A percentile compares a stretch with the other conserved stretches of the same genome.
Conservation (phyloP, 1,284 basidiomycete species). For the Rhodotorula sp. region DNA sequence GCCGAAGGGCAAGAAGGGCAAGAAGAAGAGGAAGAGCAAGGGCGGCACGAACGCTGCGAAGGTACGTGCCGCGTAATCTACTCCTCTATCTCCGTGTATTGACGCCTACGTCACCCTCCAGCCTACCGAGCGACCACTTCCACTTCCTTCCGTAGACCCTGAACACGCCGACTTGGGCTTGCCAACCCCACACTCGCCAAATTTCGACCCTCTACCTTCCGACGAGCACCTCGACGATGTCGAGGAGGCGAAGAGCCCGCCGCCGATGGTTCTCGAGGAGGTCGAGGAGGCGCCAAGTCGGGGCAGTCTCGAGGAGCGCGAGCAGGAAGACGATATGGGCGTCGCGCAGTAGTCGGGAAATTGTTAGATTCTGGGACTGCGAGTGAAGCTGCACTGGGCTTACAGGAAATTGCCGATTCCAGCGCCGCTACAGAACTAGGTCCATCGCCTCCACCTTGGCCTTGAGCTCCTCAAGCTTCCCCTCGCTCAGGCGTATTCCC, state of each 20-base stretch:
- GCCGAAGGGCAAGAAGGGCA: constrained; percentile 17
- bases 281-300: constrained; percentile 12
- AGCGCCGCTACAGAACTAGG: no score
- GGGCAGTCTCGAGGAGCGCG: not conserved
- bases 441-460: no score
- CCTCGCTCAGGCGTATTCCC: no score
- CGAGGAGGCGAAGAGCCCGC: constrained; percentile 2
- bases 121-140: constrained; percentile 7
- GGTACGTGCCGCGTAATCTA: not conserved
- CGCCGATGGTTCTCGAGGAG: constrained; percentile 27
- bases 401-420: no score
- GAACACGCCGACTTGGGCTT: constrained; percentile 19
- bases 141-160: constrained; percentile 17
- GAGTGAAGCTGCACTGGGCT: no score
- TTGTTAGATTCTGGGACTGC: no score
- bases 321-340: not conserved
- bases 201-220: not conserved
- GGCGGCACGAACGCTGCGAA: constrained; percentile 2
- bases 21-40: constrained; percentile 29
- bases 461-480: no score
- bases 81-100: no score
- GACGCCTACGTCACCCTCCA: not conserved
- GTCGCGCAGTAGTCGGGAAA: no score
- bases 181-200: constrained; percentile 4
- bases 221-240: not conserved